A percentile compares a stretch with the other conserved stretches of the same genome.
These are phyloP conservation scores for Ceratocystis diversiconidia DNA, from an alignment of 2,329 filamentous ascomycete genomes.

Conservation along the genomic window DNA sequence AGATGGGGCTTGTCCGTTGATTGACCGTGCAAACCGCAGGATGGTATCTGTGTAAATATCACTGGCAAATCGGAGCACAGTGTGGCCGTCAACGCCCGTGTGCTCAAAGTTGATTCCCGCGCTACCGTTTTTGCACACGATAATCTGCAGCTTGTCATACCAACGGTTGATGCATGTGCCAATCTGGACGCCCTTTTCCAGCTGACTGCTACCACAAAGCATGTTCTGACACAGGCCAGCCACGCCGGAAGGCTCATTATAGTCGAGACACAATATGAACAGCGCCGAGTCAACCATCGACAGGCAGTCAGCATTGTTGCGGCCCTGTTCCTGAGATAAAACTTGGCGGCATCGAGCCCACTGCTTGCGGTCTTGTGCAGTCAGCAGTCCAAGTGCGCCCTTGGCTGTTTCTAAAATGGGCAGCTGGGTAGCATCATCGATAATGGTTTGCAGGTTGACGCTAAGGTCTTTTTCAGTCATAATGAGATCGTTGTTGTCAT, in stretches of 20 bases:
- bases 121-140: slow-evolving; percentile 96
- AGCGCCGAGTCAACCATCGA: slow-evolving; percentile 88
- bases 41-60: slow-evolving; percentile 98
- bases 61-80: slow-evolving; percentile 86
- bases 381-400: slow-evolving; percentile 80
- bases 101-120: slow-evolving; percentile 99
- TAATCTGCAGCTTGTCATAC: slow-evolving; percentile 99
- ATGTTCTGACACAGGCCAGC: slow-evolving; percentile 93
- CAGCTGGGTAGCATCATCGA: slow-evolving; percentile 77
- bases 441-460: slow-evolving; percentile 79
- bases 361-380: slow-evolving; percentile 88
- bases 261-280: slow-evolving; percentile 85
- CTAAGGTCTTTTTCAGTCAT: slow-evolving; percentile 93
- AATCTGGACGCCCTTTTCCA: slow-evolving; percentile 86
- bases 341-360: slow-evolving; percentile 89
- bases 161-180: slow-evolving; percentile 96
- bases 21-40: slow-evolving; percentile 71
- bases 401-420: slow-evolving; percentile 94
- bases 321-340: slow-evolving; percentile 68
- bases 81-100: slow-evolving; percentile 94
- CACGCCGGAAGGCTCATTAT: slow-evolving; percentile 67
- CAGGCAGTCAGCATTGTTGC: slow-evolving; percentile 93
- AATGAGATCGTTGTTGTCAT: slow-evolving; percentile 86
- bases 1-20: slow-evolving; percentile 84
- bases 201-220: slow-evolving; percentile 87